Evolutionary conservation across 2,329 filamentous ascomycete species (phyloP).

Genomic region (Gnomoniopsis sp.): DNA sequence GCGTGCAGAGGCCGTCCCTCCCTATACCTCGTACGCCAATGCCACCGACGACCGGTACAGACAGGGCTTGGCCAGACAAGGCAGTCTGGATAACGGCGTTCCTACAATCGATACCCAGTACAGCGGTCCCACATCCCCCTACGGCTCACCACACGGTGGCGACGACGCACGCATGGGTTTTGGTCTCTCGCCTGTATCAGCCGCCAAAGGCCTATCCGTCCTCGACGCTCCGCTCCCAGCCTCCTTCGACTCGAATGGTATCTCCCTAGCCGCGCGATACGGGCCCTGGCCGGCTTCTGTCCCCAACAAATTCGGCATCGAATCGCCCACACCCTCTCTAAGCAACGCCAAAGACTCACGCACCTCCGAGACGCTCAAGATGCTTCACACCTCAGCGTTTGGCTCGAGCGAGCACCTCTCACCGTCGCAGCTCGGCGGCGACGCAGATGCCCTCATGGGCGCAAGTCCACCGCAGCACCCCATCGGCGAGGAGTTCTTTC

Average conservation of each 20-base stretch:
- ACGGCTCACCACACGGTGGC: slow-evolving; percentile 80
- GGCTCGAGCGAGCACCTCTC: slow-evolving; percentile 58
- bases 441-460: slow-evolving; percentile 35
- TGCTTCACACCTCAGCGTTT: slow-evolving; percentile 65
- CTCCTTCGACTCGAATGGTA: slow-evolving; percentile 93
- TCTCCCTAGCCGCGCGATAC: slow-evolving; percentile 85
- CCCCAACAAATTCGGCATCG: slow-evolving; percentile 85
- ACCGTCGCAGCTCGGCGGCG: slow-evolving; percentile 23
- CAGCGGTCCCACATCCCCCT: slow-evolving; percentile 56
- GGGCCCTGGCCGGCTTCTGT: slow-evolving; percentile 91
- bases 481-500: slow-evolving; percentile 57
- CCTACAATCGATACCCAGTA: slow-evolving; percentile 58
- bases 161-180: slow-evolving; percentile 61
- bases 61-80: slow-evolving; percentile 43
- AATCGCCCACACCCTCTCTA: slow-evolving; percentile 76
- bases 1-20: slow-evolving; percentile 50
- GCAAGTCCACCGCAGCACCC: slow-evolving; percentile 51
- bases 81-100: slow-evolving; percentile 52
- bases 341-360: slow-evolving; percentile 57
- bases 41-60: slow-evolving; percentile 39
- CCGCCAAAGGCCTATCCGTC: slow-evolving; percentile 73
- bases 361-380: slow-evolving; percentile 62
- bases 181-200: slow-evolving; percentile 70
- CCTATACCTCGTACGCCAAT: slow-evolving; percentile 48
- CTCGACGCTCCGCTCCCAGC: slow-evolving; percentile 89